phyloP scores from a whole-genome alignment of 208 protist genomes.

The Trypanosoma rangeli region DNA sequence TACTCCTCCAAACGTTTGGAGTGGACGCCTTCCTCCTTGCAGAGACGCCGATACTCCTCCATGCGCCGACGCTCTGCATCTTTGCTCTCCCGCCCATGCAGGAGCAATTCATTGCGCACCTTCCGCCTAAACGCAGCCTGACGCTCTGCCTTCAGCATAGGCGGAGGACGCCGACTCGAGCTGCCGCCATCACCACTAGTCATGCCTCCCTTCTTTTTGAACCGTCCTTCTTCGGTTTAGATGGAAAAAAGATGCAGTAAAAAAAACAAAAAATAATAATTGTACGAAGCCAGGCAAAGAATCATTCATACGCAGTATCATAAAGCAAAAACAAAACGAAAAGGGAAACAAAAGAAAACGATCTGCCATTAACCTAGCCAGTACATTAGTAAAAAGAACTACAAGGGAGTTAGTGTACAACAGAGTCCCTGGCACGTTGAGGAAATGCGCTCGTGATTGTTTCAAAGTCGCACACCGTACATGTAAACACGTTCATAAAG shows the following conservation, averaged over 20 bases:
- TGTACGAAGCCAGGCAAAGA: not conserved
- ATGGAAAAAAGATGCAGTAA: not conserved
- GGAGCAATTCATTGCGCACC: slow-evolving; percentile 56
- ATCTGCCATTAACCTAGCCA: not conserved
- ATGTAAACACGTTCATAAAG: slow-evolving; percentile 8
- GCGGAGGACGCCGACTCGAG: slow-evolving; percentile 43
- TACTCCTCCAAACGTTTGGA: slow-evolving; percentile 85
- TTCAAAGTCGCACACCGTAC: slow-evolving; percentile 13
- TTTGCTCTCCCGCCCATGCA: slow-evolving; percentile 65
- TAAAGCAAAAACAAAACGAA: not conserved
- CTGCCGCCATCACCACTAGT: not conserved
- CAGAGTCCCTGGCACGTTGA: not conserved
- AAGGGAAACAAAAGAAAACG: not conserved
- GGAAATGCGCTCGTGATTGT: not conserved
- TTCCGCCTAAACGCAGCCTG: slow-evolving; percentile 72
- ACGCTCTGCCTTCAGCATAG: slow-evolving; percentile 70
- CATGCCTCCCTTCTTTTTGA: not conserved
- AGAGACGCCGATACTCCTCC: slow-evolving; percentile 88
- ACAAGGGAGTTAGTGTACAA: not conserved
- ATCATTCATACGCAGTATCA: not conserved
- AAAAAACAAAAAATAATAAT: slow-evolving; percentile 13
- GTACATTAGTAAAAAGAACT: not conserved
- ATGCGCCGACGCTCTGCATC: slow-evolving; percentile 81
- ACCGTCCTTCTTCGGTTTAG: not conserved
- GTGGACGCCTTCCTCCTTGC: slow-evolving; percentile 75